These are phyloP conservation scores for Pezicula rhizophila DNA, from an alignment of 2,329 filamentous ascomycete species.

Conservation along the genomic window DNA sequence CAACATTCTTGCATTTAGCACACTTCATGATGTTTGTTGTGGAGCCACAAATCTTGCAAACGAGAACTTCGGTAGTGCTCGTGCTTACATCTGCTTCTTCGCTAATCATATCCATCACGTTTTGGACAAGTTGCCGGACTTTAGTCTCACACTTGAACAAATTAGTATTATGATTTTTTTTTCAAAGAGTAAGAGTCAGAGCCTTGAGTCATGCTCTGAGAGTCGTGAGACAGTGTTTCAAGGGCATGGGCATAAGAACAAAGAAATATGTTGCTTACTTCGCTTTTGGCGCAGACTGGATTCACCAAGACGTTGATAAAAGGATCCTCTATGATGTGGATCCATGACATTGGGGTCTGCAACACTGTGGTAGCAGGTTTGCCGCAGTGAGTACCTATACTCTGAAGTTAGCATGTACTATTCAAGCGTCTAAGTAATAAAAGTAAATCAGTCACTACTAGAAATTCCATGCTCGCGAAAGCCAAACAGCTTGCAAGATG, in stretches of 20 bases:
- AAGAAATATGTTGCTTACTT: too few relatives aligned
- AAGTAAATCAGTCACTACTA: too few relatives aligned
- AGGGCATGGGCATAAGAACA: too few relatives aligned
- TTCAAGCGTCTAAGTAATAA: too few relatives aligned
- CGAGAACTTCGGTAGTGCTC: neutral
- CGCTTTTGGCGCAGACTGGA: neutral
- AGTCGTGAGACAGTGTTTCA: too few relatives aligned
- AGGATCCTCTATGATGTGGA: neutral
- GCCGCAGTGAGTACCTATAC: neutral
- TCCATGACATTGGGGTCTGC: neutral
- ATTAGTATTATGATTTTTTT: too few relatives aligned
- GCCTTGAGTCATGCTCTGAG: too few relatives aligned
- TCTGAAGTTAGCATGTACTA: too few relatives aligned
- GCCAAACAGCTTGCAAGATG: too few relatives aligned
- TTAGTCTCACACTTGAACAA: neutral
- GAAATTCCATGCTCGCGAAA: too few relatives aligned
- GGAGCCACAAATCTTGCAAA: neutral
- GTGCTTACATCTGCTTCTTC: neutral
- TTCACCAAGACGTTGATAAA: neutral
- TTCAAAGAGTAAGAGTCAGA: too few relatives aligned
- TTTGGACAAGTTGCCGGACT: neutral
- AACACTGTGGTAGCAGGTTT: neutral
- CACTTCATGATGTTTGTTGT: neutral
- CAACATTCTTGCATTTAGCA: neutral
- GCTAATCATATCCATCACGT: neutral